Conservation (phyloP, 2,329 filamentous ascomycete genomes). For the Cytospora piceicola region DNA sequence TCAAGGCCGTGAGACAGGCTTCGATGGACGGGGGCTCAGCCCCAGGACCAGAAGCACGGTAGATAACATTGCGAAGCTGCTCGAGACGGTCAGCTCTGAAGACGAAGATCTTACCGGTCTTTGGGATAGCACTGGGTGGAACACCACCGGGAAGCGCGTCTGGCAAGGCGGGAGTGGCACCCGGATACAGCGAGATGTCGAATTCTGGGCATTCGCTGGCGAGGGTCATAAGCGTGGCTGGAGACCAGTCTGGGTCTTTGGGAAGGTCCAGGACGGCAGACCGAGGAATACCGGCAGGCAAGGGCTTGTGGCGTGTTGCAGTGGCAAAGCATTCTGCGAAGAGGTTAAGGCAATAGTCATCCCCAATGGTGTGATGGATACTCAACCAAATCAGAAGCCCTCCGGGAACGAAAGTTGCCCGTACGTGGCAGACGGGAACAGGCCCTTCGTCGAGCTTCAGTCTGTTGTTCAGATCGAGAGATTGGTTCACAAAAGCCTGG, state of each 20-base stretch:
- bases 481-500: background rate
- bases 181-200: background rate
- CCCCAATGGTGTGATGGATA: background rate
- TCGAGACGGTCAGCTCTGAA: background rate
- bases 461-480: background rate
- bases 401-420: background rate
- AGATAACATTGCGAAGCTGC: background rate
- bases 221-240: background rate
- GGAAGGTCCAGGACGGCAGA: background rate
- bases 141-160: background rate
- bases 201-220: background rate
- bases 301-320: background rate
- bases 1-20: background rate
- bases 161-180: background rate
- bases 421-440: background rate
- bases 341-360: background rate
- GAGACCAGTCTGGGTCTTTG: background rate
- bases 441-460: slow-evolving; percentile 1
- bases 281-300: background rate
- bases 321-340: slow-evolving; percentile 5
- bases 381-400: background rate
- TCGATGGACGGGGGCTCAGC: background rate
- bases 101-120: slow-evolving; percentile 4
- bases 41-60: background rate
- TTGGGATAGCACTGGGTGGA: background rate